These are phyloP conservation scores for Barnettozyma vustinii DNA, from an alignment of 805 yeast genomes.

Conservation along the genomic window DNA sequence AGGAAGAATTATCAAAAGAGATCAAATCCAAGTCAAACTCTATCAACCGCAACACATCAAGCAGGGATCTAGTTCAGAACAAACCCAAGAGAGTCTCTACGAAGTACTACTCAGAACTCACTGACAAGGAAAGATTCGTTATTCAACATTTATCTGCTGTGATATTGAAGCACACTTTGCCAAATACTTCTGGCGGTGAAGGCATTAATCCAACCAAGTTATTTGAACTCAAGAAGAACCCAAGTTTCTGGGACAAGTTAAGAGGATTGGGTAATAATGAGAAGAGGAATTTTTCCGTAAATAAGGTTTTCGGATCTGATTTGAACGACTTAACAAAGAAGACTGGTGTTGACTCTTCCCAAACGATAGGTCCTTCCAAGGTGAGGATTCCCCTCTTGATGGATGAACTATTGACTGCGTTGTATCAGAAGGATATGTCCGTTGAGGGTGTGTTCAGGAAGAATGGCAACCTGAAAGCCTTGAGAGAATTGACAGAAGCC, in stretches of 20 bases:
- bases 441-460: constrained; percentile 94
- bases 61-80: constrained; percentile 3
- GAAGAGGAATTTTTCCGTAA: constrained; percentile 13
- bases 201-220: constrained; percentile 28
- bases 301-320: constrained; percentile 72
- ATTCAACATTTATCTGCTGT: constrained; percentile 55
- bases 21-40: constrained; percentile 20
- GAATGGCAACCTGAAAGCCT: constrained; percentile 86
- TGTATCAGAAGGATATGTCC: constrained; percentile 89
- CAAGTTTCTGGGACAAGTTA: constrained; percentile 42
- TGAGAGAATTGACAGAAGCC: constrained; percentile 64
- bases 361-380: constrained; percentile 78
- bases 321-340: constrained; percentile 59
- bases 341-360: constrained; percentile 77
- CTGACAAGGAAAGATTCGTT: constrained; percentile 49
- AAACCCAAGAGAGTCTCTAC: constrained; percentile 15
- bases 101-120: constrained; percentile 61
- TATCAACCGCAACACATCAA: constrained; percentile 13
- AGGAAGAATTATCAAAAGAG: constrained; percentile 18
- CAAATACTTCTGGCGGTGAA: constrained; percentile 32
- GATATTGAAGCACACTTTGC: constrained; percentile 33
- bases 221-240: constrained; percentile 29
- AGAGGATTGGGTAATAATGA: constrained; percentile 25
- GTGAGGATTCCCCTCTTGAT: constrained; percentile 78
- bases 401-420: constrained; percentile 78